A percentile compares a stretch with the other conserved stretches of the same genome.
Evolutionary conservation across 495 filamentous ascomycete genomes (phyloP).

Genomic region (Aspergillus wentii): DNA sequence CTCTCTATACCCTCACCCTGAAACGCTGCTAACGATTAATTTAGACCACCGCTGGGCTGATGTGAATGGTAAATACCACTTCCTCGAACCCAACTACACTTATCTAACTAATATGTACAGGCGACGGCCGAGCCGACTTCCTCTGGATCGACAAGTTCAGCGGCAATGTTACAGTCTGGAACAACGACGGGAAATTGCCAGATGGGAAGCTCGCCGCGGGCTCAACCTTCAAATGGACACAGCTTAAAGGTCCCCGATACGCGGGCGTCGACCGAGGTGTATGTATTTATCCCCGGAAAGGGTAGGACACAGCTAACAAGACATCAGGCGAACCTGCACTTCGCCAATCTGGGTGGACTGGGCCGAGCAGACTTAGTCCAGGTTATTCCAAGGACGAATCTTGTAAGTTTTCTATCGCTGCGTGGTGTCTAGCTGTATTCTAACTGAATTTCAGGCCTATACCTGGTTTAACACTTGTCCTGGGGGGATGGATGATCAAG

Average conservation of each 20-base stretch:
- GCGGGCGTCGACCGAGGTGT: constrained; percentile 3
- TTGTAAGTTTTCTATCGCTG: constrained; percentile 3
- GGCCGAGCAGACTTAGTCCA: constrained; percentile 7
- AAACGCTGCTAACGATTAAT: too few species aligned
- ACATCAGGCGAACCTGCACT: constrained; percentile 8
- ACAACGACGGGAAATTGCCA: constrained; percentile 3
- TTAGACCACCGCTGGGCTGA: too few species aligned
- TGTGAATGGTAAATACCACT: too few species aligned
- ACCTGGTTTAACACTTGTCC: constrained; percentile 6
- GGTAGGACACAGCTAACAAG: too few species aligned
- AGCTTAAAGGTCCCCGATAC: constrained; percentile 1
- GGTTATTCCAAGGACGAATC: too few species aligned
- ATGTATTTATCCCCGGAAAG: too few species aligned
- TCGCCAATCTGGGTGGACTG: constrained; percentile 5
- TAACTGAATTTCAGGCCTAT: constrained; percentile 2
- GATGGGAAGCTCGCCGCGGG: too few species aligned
- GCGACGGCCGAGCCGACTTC: too few species aligned
- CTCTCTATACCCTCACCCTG: too few species aligned
- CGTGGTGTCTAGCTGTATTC: neutral
- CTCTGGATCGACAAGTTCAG: constrained; percentile 20
- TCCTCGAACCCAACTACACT: too few species aligned
- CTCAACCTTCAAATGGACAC: constrained; percentile 6
- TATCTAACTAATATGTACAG: too few species aligned
- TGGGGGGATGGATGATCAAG: too few species aligned
- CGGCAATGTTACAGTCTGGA: constrained; percentile 3